These are phyloP conservation scores for Taxillus chinensis DNA, from an alignment of 164 flowering plant genomes.

Conservation along the genomic window DNA sequence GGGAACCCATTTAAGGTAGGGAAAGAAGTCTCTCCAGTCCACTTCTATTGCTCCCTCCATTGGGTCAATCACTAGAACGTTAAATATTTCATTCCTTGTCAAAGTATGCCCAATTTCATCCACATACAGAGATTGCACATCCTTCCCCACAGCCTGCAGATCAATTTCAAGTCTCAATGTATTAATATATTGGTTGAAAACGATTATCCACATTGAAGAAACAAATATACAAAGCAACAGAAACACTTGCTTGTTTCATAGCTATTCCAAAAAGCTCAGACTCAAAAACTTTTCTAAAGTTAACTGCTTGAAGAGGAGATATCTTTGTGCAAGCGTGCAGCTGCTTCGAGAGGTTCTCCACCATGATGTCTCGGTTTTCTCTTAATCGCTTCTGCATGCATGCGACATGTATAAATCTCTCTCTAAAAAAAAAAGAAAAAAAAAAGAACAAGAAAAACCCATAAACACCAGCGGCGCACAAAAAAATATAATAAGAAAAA, in stretches of 20 bases:
- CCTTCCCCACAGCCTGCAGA: slow-evolving; percentile 67
- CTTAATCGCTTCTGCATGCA: slow-evolving; percentile 54
- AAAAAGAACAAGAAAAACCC: neutral
- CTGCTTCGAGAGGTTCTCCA: slow-evolving; percentile 33
- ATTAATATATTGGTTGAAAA: no score
- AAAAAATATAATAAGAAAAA: neutral
- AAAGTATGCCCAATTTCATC: slow-evolving; percentile 53
- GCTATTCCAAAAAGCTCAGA: slow-evolving; percentile 67
- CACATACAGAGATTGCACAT: slow-evolving; percentile 61
- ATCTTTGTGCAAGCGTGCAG: slow-evolving; percentile 29
- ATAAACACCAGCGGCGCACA: neutral
- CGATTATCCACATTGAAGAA: neutral
- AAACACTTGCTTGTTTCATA: slow-evolving; percentile 58
- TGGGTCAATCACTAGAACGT: slow-evolving; percentile 52
- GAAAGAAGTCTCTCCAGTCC: slow-evolving; percentile 98
- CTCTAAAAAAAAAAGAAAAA: no score
- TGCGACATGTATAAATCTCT: no score
- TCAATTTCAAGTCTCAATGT: no score
- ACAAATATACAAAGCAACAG: neutral
- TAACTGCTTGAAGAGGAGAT: slow-evolving; percentile 35
- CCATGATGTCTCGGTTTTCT: slow-evolving; percentile 49
- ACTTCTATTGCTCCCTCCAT: slow-evolving; percentile 91
- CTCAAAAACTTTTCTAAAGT: slow-evolving; percentile 50
- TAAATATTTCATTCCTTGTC: slow-evolving; percentile 51
- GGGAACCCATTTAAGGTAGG: slow-evolving; percentile 86